phyloP scores from a whole-genome alignment of 176 grass and related monocot species.

The Bonia amplexicaulis region DNA sequence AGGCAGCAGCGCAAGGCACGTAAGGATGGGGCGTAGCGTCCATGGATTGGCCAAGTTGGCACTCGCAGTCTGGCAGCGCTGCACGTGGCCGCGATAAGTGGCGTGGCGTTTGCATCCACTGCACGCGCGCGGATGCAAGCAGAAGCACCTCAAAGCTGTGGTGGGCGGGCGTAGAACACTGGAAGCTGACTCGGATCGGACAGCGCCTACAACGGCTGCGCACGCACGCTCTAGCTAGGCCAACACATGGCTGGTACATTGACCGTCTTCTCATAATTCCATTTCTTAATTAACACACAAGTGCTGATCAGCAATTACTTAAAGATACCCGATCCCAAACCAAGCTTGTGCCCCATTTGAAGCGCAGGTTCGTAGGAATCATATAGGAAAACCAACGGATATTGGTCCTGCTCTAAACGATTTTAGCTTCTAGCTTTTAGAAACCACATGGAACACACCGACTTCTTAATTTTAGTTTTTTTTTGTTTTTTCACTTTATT shows the following conservation, averaged over 20 bases:
- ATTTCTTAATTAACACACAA: background rate
- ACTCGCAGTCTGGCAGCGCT: background rate
- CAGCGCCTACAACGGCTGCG: background rate
- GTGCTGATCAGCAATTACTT: background rate
- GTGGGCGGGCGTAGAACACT: background rate
- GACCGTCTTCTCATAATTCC: background rate
- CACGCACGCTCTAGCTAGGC: background rate
- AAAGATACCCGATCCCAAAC: background rate
- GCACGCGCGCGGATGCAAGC: background rate
- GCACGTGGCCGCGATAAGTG: background rate
- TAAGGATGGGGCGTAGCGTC: background rate
- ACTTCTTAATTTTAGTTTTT: too few relatives aligned
- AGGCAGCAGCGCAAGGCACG: background rate
- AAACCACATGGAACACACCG: rapidly evolving
- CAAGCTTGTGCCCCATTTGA: too few relatives aligned
- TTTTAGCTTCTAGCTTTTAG: too few relatives aligned
- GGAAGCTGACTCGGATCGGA: background rate
- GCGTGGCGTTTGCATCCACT: background rate
- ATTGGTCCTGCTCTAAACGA: too few relatives aligned
- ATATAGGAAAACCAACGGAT: too few relatives aligned
- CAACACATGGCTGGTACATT: background rate
- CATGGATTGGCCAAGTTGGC: background rate
- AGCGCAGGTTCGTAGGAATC: too few relatives aligned
- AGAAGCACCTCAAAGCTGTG: background rate
- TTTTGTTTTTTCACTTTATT: too few relatives aligned